Evolutionary conservation across 148 eudicot genomes (phyloP).

Genomic region (Amaranthus hypochondriacus): DNA sequence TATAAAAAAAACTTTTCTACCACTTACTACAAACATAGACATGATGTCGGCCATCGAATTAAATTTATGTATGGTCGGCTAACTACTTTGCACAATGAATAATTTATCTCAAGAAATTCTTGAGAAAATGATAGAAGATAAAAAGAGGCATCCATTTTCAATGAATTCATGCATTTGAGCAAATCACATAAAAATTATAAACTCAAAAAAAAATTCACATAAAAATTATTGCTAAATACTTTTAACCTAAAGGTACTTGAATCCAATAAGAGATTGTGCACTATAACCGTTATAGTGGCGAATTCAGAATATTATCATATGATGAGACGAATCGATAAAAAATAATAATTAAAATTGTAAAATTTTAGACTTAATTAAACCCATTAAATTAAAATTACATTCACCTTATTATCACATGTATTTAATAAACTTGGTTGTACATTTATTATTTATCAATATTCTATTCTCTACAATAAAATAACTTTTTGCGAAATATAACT

Average conservation of each 20-base stretch:
- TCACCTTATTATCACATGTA: no score
- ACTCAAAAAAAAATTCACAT: neutral
- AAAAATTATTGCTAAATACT: constrained; percentile 11
- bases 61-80: constrained; percentile 19
- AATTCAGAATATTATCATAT: no score
- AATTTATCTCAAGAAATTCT: neutral
- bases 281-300: no score
- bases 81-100: constrained; percentile 18
- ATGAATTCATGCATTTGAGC: neutral
- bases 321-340: no score
- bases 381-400: no score
- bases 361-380: no score
- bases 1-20: neutral
- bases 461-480: no score
- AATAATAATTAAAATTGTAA: no score
- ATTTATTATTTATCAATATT: no score
- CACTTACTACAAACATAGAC: constrained; percentile 9
- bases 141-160: neutral
- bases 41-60: constrained; percentile 23
- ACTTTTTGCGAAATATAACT: no score
- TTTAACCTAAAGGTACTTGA: constrained; percentile 11
- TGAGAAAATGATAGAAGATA: neutral
- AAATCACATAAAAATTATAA: neutral
- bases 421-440: no score
- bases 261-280: neutral